phyloP scores from a whole-genome alignment of 192 early-diverging fungal genomes.

The Coemansia sp. region DNA sequence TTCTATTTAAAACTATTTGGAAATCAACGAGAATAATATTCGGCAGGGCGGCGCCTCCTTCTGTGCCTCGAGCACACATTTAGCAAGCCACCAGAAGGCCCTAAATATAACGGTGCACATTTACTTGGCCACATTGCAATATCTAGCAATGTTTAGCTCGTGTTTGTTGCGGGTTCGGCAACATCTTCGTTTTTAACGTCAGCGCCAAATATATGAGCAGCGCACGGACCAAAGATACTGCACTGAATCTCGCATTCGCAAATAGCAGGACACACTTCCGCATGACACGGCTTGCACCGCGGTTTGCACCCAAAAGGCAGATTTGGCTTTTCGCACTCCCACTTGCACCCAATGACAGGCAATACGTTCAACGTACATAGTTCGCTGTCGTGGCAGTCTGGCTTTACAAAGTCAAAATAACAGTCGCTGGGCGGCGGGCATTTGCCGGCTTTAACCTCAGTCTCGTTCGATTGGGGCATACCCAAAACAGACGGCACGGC shows the following conservation, averaged over 20 bases:
- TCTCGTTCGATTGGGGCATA: not conserved
- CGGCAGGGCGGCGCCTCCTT: no score
- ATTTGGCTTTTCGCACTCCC: not conserved
- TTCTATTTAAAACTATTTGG: not conserved
- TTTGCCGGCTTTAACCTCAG: not conserved
- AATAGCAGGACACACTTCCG: constrained; percentile 7
- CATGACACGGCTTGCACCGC: constrained; percentile 14
- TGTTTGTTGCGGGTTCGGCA: no score
- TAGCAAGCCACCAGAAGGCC: no score
- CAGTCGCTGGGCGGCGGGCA: constrained; percentile 28
- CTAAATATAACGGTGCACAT: no score
- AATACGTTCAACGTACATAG: not conserved
- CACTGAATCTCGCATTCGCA: constrained; percentile 8
- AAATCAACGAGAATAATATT: no score
- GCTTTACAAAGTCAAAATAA: constrained; percentile 17
- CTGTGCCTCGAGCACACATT: no score
- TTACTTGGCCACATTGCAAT: no score
- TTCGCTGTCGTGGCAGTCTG: constrained; percentile 5
- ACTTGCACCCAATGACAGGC: constrained; percentile 3
- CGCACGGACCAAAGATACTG: constrained; percentile 5
- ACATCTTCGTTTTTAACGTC: not conserved
- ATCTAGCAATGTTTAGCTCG: no score
- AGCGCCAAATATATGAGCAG: not conserved
- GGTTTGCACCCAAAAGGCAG: constrained; percentile 10
- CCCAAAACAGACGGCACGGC: not conserved